Conservation (phyloP, 371 early-diverging fungal species). For the Fennellomyces sp. region DNA sequence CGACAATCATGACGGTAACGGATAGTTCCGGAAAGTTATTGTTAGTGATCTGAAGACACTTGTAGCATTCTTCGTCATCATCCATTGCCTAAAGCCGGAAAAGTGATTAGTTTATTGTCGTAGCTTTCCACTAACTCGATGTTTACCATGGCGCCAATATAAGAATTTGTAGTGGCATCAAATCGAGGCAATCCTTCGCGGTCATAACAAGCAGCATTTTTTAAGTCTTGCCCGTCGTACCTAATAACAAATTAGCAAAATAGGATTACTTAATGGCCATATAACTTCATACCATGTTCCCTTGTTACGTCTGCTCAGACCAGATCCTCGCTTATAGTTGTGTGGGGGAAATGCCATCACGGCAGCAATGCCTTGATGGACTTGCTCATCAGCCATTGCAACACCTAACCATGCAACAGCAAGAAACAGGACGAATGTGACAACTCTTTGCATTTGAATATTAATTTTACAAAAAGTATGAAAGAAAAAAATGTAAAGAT, state of each 20-base stretch:
- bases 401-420: not conserved
- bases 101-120: too few species aligned
- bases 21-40: constrained; percentile 30
- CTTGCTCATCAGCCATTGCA: not conserved
- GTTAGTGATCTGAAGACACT: constrained; percentile 52
- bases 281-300: not conserved
- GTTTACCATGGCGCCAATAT: constrained; percentile 56
- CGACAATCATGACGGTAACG: constrained; percentile 48
- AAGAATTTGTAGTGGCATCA: constrained; percentile 36
- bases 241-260: constrained; percentile 12
- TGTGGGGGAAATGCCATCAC: not conserved
- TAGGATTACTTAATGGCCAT: not conserved
- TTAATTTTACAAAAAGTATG: not conserved
- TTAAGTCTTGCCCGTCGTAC: constrained; percentile 49
- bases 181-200: constrained; percentile 44
- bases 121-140: too few species aligned
- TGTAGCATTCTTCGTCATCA: constrained; percentile 47
- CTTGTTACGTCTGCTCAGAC: not conserved
- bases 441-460: not conserved
- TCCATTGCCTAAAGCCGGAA: constrained; percentile 38
- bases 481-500: not conserved
- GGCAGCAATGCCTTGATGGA: not conserved
- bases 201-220: constrained; percentile 53
- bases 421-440: not conserved
- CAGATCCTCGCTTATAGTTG: too few species aligned